phyloP scores from a whole-genome alignment of 2,329 filamentous ascomycete genomes.

The Scytalidium lignicola region DNA sequence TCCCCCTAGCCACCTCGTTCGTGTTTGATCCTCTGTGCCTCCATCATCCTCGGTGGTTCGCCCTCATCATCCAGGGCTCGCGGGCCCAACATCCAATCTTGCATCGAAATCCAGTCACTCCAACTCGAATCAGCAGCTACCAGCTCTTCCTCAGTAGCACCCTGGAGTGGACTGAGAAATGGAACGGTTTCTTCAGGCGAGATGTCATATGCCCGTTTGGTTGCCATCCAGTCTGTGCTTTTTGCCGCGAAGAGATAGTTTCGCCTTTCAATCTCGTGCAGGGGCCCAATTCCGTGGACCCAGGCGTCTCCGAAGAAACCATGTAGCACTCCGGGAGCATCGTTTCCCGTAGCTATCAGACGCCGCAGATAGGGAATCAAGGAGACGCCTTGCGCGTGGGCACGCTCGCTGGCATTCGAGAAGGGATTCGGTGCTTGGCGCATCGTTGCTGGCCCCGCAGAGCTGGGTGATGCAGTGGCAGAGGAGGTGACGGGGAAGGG shows the following conservation, averaged over 20 bases:
- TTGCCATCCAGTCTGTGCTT: constrained; percentile 80
- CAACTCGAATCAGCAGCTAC: constrained; percentile 76
- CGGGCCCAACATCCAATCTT: constrained; percentile 97
- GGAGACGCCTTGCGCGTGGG: constrained; percentile 44
- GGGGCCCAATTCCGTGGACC: constrained; percentile 68
- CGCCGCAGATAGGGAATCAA: constrained; percentile 87
- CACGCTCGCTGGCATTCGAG: constrained; percentile 16
- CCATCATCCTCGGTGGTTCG: not conserved
- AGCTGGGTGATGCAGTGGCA: constrained; percentile 29
- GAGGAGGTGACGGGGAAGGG: constrained; percentile 40
- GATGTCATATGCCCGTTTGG: constrained; percentile 90
- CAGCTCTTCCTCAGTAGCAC: constrained; percentile 73
- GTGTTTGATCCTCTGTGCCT: not conserved
- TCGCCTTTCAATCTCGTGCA: constrained; percentile 83
- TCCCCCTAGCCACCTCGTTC: not conserved
- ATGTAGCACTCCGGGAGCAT: constrained; percentile 79
- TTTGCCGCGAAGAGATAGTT: constrained; percentile 97
- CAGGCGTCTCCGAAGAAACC: constrained; percentile 98
- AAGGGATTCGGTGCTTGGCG: constrained; percentile 20
- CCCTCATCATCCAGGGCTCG: constrained; percentile 51
- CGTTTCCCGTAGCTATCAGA: constrained; percentile 86
- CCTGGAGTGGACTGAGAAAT: constrained; percentile 78
- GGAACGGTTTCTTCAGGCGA: constrained; percentile 76
- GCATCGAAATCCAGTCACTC: constrained; percentile 95
- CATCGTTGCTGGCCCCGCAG: constrained; percentile 25